These are phyloP conservation scores for Aureobasidium vineae DNA, from an alignment of 2,329 filamentous ascomycete genomes.

Conservation along the genomic window DNA sequence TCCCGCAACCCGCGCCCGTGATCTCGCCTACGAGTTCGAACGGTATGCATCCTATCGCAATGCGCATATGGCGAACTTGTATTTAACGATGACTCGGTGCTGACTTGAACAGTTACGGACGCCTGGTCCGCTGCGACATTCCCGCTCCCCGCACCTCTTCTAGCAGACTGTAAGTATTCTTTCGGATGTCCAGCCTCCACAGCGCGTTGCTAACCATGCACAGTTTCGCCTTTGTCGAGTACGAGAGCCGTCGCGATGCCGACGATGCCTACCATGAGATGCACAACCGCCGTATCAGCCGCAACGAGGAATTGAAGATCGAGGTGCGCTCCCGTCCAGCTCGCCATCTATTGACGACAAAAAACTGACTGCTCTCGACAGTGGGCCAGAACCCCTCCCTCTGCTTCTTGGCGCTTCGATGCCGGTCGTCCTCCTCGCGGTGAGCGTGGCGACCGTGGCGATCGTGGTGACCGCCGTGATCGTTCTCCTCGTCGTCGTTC, in stretches of 20 bases:
- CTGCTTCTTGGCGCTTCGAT: conserved; percentile 97
- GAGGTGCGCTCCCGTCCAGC: conserved; percentile 63
- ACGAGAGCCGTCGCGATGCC: conserved; percentile 95
- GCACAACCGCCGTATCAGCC: conserved; percentile 98
- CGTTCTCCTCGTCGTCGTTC: conserved; percentile 64
- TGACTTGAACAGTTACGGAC: conserved; percentile 71
- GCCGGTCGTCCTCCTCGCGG: conserved; percentile 55
- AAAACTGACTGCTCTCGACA: conserved; percentile 42
- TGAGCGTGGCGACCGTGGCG: conserved; percentile 17
- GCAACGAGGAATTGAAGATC: conserved; percentile 95
- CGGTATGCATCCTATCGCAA: conserved; percentile 70
- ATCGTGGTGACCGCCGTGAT: conserved; percentile 43
- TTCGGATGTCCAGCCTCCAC: neutral
- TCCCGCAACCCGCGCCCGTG: conserved; percentile 96
- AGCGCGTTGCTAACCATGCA: neutral
- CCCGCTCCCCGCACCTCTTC: conserved; percentile 91
- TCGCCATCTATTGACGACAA: neutral
- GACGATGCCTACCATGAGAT: conserved; percentile 99
- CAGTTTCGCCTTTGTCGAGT: conserved; percentile 97
- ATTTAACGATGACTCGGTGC: neutral
- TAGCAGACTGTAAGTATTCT: conserved; percentile 80
- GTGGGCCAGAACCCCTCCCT: conserved; percentile 98
- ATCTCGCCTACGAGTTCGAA: conserved; percentile 99
- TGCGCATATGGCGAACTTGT: neutral
- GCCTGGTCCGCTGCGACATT: conserved; percentile 97